Percentiles rank a stretch among this genome's conserved stretches.
Conservation (phyloP, 1,284 basidiomycete genomes). For the Quambalaria eucalypti region DNA sequence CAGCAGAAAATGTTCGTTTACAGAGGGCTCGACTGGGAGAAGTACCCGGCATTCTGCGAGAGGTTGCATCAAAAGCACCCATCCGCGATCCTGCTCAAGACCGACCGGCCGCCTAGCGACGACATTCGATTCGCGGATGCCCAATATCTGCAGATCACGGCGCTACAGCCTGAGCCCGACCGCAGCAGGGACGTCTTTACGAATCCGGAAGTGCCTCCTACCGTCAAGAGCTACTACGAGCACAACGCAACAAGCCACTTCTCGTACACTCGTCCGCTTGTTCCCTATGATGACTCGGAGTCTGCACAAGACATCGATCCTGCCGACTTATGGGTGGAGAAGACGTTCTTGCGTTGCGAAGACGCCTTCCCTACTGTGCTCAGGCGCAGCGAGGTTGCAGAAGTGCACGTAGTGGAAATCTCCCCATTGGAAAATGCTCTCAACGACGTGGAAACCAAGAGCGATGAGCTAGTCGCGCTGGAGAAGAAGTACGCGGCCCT, state of each 20-base stretch:
- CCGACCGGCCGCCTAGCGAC: conserved; percentile 65
- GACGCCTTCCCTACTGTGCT: conserved; percentile 86
- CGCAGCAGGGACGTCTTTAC: conserved; percentile 68
- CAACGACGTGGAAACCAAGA: conserved; percentile 67
- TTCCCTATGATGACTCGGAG: conserved; percentile 17
- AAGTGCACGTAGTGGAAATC: conserved; percentile 64
- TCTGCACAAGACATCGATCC: conserved; percentile 4
- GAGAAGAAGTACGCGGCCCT: conserved; percentile 65
- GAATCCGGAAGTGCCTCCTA: conserved; percentile 70
- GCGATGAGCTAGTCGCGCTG: conserved; percentile 63
- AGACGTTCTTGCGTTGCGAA: conserved; percentile 55
- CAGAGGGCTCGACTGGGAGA: conserved; percentile 84
- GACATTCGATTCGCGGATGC: conserved; percentile 22
- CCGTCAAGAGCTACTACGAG: conserved; percentile 77
- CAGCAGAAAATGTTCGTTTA: conserved; percentile 75
- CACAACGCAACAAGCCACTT: conserved; percentile 53
- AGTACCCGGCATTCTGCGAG: conserved; percentile 70
- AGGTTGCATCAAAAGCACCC: conserved; percentile 85
- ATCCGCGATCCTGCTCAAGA: conserved; percentile 69
- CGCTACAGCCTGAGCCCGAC: conserved; percentile 77
- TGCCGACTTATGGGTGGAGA: conserved; percentile 64
- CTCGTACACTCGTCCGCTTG: conserved; percentile 57
- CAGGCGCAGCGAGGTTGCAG: conserved; percentile 78
- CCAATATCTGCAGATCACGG: conserved; percentile 60
- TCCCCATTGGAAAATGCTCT: conserved; percentile 79